These are phyloP conservation scores for Xylariaceae sp. DNA, from an alignment of 2,329 filamentous ascomycete genomes.

Conservation along the genomic window DNA sequence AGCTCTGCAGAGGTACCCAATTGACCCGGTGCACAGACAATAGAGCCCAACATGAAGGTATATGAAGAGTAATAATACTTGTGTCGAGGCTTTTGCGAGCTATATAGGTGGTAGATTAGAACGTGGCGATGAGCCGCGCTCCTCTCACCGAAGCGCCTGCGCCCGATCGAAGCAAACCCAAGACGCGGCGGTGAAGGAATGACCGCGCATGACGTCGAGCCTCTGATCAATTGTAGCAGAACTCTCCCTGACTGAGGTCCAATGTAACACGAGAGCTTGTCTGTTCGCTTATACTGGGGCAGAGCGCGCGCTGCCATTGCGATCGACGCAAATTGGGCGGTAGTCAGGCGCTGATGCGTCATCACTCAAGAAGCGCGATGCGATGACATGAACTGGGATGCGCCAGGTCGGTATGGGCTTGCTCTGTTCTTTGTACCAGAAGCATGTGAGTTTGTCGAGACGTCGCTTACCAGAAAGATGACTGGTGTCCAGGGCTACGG, in stretches of 20 bases:
- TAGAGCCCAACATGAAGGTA: conserved; percentile 13
- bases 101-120: conserved; percentile 1
- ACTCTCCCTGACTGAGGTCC: not conserved
- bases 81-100: conserved; percentile 6
- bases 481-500: not conserved
- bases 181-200: conserved; percentile 9
- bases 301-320: conserved; percentile 1
- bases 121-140: conserved; percentile 2
- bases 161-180: not conserved
- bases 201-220: conserved; percentile 4
- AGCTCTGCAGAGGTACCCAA: conserved; percentile 14
- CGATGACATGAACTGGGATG: conserved; percentile 1
- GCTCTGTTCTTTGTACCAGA: not conserved
- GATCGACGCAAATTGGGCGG: conserved; percentile 12
- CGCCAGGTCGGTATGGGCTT: not conserved
- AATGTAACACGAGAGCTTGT: conserved; percentile 7
- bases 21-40: not conserved
- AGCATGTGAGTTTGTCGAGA: conserved; percentile 5
- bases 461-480: not conserved
- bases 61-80: conserved; percentile 12
- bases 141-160: conserved; percentile 7
- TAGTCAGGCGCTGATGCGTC: conserved; percentile 8
- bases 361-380: not conserved
- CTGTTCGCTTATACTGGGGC: conserved; percentile 8
- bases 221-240: not conserved